phyloP scores from a whole-genome alignment of 176 grass and related monocot species.

The Zoysia pacifica region DNA sequence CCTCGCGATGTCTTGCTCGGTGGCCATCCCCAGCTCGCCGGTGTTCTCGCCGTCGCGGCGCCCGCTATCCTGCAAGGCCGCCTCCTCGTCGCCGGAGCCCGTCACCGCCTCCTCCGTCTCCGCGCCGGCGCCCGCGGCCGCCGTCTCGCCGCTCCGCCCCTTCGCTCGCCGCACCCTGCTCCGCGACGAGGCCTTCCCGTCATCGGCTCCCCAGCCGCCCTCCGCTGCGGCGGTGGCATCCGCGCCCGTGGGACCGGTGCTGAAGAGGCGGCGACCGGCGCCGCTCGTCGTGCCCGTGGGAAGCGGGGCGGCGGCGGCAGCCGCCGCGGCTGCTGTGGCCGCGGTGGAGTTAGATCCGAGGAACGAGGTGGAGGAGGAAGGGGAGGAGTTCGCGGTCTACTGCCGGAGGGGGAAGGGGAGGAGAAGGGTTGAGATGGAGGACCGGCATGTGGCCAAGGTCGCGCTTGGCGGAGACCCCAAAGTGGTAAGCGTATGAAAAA shows the following conservation, averaged over 20 bases:
- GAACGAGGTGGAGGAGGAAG: constrained; percentile 74
- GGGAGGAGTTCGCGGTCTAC: constrained; percentile 70
- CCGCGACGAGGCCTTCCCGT: constrained; percentile 42
- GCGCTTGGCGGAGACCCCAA: constrained; percentile 68
- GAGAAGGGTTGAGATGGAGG: constrained; percentile 90
- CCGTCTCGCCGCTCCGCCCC: constrained; percentile 46
- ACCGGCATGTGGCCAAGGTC: constrained; percentile 73
- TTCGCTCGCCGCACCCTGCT: constrained; percentile 48
- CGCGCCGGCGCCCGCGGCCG: constrained; percentile 29
- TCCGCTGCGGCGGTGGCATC: constrained; percentile 1
- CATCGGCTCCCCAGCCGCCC: constrained; percentile 20
- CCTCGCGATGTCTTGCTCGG: constrained; percentile 73
- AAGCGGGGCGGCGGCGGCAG: constrained; percentile 9
- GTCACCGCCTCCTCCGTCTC: constrained; percentile 38
- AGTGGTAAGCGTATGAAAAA: constrained; percentile 50
- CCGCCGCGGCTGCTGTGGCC: constrained; percentile 34
- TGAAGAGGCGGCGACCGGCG: constrained; percentile 87
- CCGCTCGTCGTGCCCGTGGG: constrained; percentile 62
- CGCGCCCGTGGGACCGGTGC: constrained; percentile 25
- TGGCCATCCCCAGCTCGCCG: constrained; percentile 88
- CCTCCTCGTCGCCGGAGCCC: constrained; percentile 64
- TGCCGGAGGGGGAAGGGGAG: constrained; percentile 82
- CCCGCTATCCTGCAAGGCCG: constrained; percentile 75
- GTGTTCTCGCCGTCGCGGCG: constrained; percentile 89
- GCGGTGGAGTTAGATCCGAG: constrained; percentile 54